Percentiles rank a stretch among this genome's conserved stretches.
Evolutionary conservation across 768 basidiomycete genomes (phyloP).

Genomic region (Amanita inopinata): DNA sequence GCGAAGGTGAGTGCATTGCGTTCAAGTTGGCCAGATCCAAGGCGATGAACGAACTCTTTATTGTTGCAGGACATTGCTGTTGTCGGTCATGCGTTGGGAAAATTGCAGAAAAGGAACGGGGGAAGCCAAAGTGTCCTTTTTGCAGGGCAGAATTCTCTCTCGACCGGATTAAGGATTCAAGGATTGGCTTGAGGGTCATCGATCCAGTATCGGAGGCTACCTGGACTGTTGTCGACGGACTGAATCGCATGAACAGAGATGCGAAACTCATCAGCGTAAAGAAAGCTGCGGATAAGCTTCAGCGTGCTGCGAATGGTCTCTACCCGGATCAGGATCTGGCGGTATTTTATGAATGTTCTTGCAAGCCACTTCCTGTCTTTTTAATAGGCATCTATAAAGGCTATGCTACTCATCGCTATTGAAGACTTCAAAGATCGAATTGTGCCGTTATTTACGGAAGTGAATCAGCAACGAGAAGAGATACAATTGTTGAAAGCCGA

Average conservation of each 20-base stretch:
- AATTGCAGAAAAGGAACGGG: too few species aligned
- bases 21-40: too few species aligned
- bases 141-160: too few species aligned
- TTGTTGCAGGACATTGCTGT: too few species aligned
- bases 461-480: constrained; percentile 21
- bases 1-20: too few species aligned
- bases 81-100: too few species aligned
- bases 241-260: constrained; percentile 20
- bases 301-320: constrained; percentile 18
- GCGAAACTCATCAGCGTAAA: constrained; percentile 26
- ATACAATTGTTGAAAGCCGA: constrained; percentile 17
- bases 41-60: too few species aligned
- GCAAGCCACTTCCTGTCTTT: too few species aligned
- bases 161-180: too few species aligned
- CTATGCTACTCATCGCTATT: constrained; percentile 24
- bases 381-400: too few species aligned
- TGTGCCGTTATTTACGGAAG: constrained; percentile 25
- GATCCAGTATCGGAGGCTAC: background rate
- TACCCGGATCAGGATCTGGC: constrained; percentile 16
- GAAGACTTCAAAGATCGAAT: constrained; percentile 32
- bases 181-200: background rate
- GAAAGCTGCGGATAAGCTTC: constrained; percentile 25
- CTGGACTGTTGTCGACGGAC: constrained; percentile 9
- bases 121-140: too few species aligned
- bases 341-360: constrained; percentile 23